Base-by-base conservation (phyloP, 2,329 filamentous ascomycete species). In the Rutstroemia sp. region DNA sequence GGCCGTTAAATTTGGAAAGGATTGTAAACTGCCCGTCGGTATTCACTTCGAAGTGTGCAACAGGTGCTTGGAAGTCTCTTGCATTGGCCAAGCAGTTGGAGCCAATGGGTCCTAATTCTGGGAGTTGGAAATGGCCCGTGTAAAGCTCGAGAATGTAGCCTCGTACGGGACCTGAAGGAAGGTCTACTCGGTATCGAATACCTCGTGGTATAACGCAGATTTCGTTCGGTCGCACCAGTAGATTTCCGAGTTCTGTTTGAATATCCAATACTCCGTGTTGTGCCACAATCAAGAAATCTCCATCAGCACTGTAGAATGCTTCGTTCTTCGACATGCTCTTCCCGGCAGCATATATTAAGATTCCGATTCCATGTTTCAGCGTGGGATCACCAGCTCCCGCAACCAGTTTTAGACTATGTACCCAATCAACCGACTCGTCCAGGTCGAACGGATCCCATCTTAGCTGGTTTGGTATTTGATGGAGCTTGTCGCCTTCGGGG, bases 231-330 rank as follows among this genome's bases (percentile, higher is more conserved):
- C 88, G 79, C n/a, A 92, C 83, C 45, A 89, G 79, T 5, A 92
- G 74, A 66, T 79, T 81, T 47, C 88, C 89, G 49, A 92, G 76
- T 71, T 92, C 88, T 1, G 88, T 92, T 65, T 85, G 81, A 60
- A 92, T 86, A 66, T 92, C 87, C 41, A 92, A 73, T 14, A 79
- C 77, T 2, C 88, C 88, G 61, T 88, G 81, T 68, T 92, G 88
- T 1, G 86, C 78, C 14, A 92, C 86, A 60, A 92, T 84, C 56
- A 92, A 72, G 64, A 90, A 80, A 69, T 92, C 88, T 12, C 88
- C 88, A 67, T 92, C 88, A 0, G 90, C 86, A 3, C 87, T 92
- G 76, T 92, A 95, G 70, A 92, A 95, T 0, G 89, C 89, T 50
- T 86, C 77, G 41, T 81, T 80, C n/a, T 77, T 73, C 49, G 77